These are phyloP conservation scores for Trichosporon inkin DNA, from an alignment of 1,284 basidiomycete species.

Conservation along the genomic window DNA sequence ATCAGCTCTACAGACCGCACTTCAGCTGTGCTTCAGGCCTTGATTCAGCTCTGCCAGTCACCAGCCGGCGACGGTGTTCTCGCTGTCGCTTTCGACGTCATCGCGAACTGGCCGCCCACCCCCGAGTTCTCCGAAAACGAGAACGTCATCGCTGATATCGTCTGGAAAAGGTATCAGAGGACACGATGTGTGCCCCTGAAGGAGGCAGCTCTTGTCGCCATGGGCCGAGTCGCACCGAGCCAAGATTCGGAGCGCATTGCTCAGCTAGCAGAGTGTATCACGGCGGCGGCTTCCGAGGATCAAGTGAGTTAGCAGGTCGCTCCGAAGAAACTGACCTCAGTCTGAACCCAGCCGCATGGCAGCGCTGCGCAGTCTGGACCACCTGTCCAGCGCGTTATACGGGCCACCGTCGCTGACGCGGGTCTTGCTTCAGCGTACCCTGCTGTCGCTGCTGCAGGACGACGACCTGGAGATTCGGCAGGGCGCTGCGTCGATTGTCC, in stretches of 20 bases:
- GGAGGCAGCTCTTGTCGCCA: conserved; percentile 37
- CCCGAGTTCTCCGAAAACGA: not conserved
- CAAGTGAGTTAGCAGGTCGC: conserved; percentile 4
- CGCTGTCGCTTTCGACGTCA: conserved; percentile 10
- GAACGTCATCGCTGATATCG: not conserved
- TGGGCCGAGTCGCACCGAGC: conserved; percentile 23
- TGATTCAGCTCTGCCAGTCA: not conserved
- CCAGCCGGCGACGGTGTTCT: conserved; percentile 16
- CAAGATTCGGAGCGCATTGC: not conserved
- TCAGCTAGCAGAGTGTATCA: conserved; percentile 5
- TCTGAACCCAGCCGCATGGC: conserved; percentile 34
- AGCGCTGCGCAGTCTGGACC: conserved; percentile 25
- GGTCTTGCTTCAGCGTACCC: conserved; percentile 17
- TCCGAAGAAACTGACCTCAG: conserved; percentile 15
- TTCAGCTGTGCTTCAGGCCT: not conserved
- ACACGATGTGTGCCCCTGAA: conserved; percentile 34
- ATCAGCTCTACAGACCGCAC: not conserved
- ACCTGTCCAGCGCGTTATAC: conserved; percentile 13
- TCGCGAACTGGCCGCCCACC: conserved; percentile 11
- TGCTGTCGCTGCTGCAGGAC: conserved; percentile 39
- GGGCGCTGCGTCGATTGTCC: conserved; percentile 30
- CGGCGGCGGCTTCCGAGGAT: conserved; percentile 15
- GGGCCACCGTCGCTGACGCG: not conserved
- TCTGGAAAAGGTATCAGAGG: not conserved
- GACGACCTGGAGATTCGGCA: conserved; percentile 43